Conservation (phyloP, 495 filamentous ascomycete genomes). For the Aspergillus steynii region DNA sequence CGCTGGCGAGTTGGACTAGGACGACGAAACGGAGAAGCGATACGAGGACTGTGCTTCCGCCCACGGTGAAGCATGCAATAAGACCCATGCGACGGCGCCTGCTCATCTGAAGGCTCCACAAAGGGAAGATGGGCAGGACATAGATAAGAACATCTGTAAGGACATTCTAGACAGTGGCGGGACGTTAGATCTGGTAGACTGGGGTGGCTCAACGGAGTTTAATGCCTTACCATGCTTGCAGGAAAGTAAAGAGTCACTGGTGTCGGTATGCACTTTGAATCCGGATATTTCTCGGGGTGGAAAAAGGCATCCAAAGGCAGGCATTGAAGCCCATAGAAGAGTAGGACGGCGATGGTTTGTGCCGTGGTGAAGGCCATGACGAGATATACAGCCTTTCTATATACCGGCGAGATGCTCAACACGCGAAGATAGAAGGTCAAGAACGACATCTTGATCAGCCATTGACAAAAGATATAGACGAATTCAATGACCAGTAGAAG, state of each 20-base stretch:
- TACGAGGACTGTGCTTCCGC: constrained; percentile 6
- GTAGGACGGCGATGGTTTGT: neutral
- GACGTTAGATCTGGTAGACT: neutral
- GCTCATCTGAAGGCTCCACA: constrained; percentile 8
- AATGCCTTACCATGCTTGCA: constrained; percentile 5
- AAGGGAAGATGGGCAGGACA: constrained; percentile 2
- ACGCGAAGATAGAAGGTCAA: constrained; percentile 11
- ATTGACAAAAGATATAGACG: constrained; percentile 13
- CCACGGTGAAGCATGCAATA: constrained; percentile 10
- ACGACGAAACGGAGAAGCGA: constrained; percentile 12
- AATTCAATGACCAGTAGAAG: constrained; percentile 11
- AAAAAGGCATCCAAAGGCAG: constrained; percentile 11
- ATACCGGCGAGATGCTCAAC: constrained; percentile 1
- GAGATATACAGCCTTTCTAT: constrained; percentile 3
- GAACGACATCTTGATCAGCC: constrained; percentile 10
- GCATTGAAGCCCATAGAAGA: constrained; percentile 11
- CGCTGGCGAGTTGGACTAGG: constrained; percentile 5
- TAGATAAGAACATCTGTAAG: constrained; percentile 8
- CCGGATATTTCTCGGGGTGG: constrained; percentile 3
- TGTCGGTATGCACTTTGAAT: constrained; percentile 4
- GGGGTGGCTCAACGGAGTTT: neutral
- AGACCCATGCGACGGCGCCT: constrained; percentile 3
- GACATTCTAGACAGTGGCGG: constrained; percentile 3
- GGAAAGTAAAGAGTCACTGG: constrained; percentile 8
- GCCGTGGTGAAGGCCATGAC: neutral